Evolutionary conservation across 2,329 filamentous ascomycete species (phyloP).

Genomic region (Coniochaeta sp.): DNA sequence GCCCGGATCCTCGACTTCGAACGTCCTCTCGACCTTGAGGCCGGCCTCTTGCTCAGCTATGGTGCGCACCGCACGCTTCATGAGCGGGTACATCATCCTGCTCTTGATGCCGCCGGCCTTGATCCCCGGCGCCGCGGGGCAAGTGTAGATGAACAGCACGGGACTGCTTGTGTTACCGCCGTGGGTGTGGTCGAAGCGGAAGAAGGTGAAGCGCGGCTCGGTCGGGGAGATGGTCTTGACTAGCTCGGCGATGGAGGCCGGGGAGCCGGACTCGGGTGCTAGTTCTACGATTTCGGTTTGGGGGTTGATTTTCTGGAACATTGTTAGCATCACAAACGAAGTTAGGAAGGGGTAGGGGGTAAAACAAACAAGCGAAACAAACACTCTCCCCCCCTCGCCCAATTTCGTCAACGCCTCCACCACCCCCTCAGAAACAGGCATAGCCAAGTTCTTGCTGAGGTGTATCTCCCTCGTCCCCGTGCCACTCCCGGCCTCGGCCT

Average conservation of each 20-base stretch:
- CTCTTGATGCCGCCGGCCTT: slow-evolving; percentile 71
- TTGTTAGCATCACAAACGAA: too few species aligned
- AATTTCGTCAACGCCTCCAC: slow-evolving; percentile 56
- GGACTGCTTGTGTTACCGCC: slow-evolving; percentile 45
- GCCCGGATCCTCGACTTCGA: slow-evolving; percentile 58
- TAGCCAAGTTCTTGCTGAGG: slow-evolving; percentile 47
- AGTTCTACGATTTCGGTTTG: slow-evolving; percentile 64
- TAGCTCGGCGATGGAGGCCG: slow-evolving; percentile 52
- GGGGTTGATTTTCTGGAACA: slow-evolving; percentile 70
- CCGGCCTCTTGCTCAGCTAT: slow-evolving; percentile 60
- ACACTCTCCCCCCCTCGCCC: slow-evolving; percentile 40
- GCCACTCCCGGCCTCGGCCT: slow-evolving; percentile 66
- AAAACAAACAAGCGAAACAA: too few species aligned
- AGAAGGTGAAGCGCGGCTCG: slow-evolving; percentile 75
- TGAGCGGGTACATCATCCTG: slow-evolving; percentile 75
- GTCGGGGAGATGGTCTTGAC: slow-evolving; percentile 52
- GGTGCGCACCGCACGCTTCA: slow-evolving; percentile 60
- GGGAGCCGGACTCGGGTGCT: slow-evolving; percentile 40
- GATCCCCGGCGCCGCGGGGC: slow-evolving; percentile 56
- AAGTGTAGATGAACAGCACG: slow-evolving; percentile 77
- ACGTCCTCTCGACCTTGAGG: slow-evolving; percentile 61
- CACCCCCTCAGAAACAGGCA: slow-evolving; percentile 57
- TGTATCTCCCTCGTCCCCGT: slow-evolving; percentile 55
- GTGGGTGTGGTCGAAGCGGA: slow-evolving; percentile 56
- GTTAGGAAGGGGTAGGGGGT: too few species aligned